Conservation (phyloP, 2,329 filamentous ascomycete species). For the Diaporthe velutina region DNA sequence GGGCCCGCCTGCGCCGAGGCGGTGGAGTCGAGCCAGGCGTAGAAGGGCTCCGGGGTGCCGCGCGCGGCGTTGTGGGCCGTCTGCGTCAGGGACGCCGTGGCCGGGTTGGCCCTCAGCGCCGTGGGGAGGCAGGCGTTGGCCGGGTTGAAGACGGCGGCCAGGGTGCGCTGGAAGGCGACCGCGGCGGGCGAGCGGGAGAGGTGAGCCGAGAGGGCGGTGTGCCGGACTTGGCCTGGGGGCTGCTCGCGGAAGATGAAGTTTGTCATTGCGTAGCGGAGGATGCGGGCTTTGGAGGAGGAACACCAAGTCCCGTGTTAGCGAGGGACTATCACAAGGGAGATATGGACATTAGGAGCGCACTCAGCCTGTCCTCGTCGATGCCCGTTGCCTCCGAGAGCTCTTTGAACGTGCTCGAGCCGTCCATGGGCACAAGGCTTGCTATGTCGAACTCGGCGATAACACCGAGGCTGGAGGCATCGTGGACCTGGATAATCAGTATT, state of each 20-base stretch:
- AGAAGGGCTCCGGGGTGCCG: background rate
- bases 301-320: background rate
- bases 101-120: background rate
- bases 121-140: background rate
- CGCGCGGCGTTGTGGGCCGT: slow-evolving; percentile 10
- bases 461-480: slow-evolving; percentile 17
- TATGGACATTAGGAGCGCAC: background rate
- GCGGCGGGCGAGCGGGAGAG: background rate
- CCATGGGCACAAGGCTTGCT: slow-evolving; percentile 4
- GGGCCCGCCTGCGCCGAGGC: too few species aligned
- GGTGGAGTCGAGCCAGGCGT: background rate
- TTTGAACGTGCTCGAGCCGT: background rate
- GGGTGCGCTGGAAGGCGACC: slow-evolving; percentile 8
- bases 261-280: slow-evolving; percentile 14
- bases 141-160: background rate
- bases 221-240: background rate
- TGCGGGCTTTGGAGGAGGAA: background rate
- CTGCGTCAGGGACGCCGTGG: background rate
- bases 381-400: background rate
- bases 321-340: background rate
- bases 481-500: background rate
- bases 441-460: slow-evolving; percentile 21
- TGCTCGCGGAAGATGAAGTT: slow-evolving; percentile 20
- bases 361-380: slow-evolving; percentile 14
- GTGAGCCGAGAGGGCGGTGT: slow-evolving; percentile 1